Base-by-base conservation (phyloP, 208 protist species). In the Naegleria lovaniensis region DNA sequence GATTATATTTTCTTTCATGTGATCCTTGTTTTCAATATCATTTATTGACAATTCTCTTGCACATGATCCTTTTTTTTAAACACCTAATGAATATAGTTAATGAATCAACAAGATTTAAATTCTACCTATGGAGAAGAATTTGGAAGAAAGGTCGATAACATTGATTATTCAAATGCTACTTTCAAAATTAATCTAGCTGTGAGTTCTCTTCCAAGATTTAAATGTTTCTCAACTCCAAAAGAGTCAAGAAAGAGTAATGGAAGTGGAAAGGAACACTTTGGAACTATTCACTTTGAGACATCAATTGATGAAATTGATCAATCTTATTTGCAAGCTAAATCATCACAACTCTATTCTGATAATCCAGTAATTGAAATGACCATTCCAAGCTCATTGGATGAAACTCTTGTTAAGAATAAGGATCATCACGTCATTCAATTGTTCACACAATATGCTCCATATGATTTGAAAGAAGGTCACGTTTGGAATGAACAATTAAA, bases 391-490 rank as follows among this genome's bases (percentile, higher is more conserved):
- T 76, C 87, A 2, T 76, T 95, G 0, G 94, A 95, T 90, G 41
- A 83, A 16, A 95, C 93, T 13, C 29, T 95, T 22, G 67, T 79
- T 79, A 36, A 79, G n/a, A 88, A 93, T 11, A 93, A 93, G 13
- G 4, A 11, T 29, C 93, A 94, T 36, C 89, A 94, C 38, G 94
- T 95, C 9, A 90, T 91, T 15, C 88, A 83, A 39, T 90, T 95
- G 39, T 95, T 95, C 91, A 92, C 92, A 39, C 94, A 95, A 92
- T 95, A 95, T 88, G 93, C 93, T 5, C 94, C 94, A 19, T 95
- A 94, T 90, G 33, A 92, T 43, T 90, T 91, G n/a, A 33, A 33
- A 36, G 33, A 75, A 43, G 67, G 79, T 38, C 7, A 33, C 4
- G 22, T 5, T 7, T 91, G 90, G 90, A 36, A 51, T 79, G 67